Evolutionary conservation across 768 basidiomycete species (phyloP), one percentile per base, ranked within the genome.

Genomic region (Boletellus sp.): DNA sequence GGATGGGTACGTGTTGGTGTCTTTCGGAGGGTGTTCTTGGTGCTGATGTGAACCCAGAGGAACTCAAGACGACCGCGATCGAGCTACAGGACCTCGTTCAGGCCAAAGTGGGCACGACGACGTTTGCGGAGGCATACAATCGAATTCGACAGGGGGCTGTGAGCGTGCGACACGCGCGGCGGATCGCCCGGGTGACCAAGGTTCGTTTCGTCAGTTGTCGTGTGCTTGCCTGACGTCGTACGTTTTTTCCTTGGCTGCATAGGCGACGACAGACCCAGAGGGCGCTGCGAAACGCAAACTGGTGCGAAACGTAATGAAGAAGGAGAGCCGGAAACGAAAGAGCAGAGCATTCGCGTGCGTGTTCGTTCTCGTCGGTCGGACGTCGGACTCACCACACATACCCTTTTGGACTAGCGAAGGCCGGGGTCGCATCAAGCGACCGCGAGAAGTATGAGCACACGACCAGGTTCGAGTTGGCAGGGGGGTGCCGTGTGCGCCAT

Each of bases 21-120:
- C 4, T 28, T 28, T 28, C 28, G 9, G 28, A 28, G 9, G 28
- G 28, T 28, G 8, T 3, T 28, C 28, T 8, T 28, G 3, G 28
- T 7, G 11, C 28, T 28, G 28, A 28, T 28, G 28, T 28, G 28
- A 28, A 28, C 28, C 8, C 43, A 95, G 95, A 87, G 36, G 92
- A 94, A 44, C 72, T 98, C 17, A 90, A 91, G 65, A 80, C 80
- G 1, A 76, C 90, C 0, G 85, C 89, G 2, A 72, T 78, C 11
- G 94, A 99, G 67, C 72, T 97, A 20, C 87, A 90, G 54, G 92
- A 94, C 48, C 79, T 97, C 6, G 71, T 99, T 4, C 94, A 94
- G 64, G 67, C 70, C 40, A 92, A 91, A 76, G 85, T 97, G 38
- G 94, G 94, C 31, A 80, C 83, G n/a, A 87, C 87, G 8, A 81